Conservation (phyloP, 2,329 filamentous ascomycete genomes). For the Cercospora nicotianae region DNA sequence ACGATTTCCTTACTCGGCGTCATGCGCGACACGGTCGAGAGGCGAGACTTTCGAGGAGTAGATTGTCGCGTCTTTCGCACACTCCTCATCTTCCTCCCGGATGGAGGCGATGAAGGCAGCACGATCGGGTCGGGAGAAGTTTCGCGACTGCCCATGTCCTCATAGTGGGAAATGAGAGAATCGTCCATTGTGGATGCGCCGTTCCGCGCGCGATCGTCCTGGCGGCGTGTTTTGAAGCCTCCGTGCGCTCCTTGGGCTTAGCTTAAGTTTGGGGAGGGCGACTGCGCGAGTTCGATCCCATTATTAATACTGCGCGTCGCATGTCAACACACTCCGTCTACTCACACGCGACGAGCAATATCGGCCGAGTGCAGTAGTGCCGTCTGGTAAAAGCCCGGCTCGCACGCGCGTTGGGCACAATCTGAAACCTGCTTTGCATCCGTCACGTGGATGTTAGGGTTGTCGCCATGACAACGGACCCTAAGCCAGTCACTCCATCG, state of each 20-base stretch:
- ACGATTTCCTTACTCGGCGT: slow-evolving; percentile 50
- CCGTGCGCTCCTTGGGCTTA: not conserved
- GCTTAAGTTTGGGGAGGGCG: not conserved
- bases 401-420: slow-evolving; percentile 8
- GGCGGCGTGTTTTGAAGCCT: not conserved
- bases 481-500: not conserved
- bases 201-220: not conserved
- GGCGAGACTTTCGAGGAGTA: slow-evolving; percentile 19
- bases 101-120: slow-evolving; percentile 38
- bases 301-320: slow-evolving; percentile 7
- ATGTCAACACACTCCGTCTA: not conserved
- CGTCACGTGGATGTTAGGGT: slow-evolving; percentile 2
- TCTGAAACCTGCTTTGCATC: slow-evolving; percentile 2
- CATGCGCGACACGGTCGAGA: slow-evolving; percentile 22
- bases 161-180: slow-evolving; percentile 12
- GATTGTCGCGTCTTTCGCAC: not conserved
- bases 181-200: not conserved
- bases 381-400: slow-evolving; percentile 5
- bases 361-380: not conserved
- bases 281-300: not conserved
- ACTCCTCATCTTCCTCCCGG: slow-evolving; percentile 13
- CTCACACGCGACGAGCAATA: not conserved
- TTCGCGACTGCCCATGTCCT: slow-evolving; percentile 20
- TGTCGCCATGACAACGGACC: slow-evolving; percentile 6
- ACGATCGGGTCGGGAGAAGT: slow-evolving; percentile 40